Evolutionary conservation across 257 asterid genomes (phyloP), one percentile per base, ranked within the genome.

Genomic region (Salvia miltiorrhiza): DNA sequence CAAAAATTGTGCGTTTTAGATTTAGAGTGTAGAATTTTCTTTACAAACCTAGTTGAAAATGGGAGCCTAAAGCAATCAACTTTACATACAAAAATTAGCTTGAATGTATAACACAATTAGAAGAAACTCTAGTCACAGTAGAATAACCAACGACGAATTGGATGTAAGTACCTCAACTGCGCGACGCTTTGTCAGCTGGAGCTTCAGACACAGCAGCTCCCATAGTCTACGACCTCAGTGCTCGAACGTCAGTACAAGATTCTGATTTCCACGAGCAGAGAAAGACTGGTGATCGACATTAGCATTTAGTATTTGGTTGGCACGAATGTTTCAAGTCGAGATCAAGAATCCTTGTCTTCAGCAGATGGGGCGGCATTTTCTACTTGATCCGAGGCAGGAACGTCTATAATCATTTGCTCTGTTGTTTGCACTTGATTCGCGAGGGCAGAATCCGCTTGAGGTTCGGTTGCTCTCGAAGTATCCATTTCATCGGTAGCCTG

Each of bases 331-430:
- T 9, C 11, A 50, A 32, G n/a, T 58, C 47, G 21, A 7, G 65
- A 67, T 73, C 83, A 76, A 60, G 85, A 84, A 50, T 37, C 81
- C 63, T 67, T 63, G n/a, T 71, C 78, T 13, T 69, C 71, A 23
- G 52, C 70, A 24, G 71, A 40, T 20, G 78, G 67, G 52, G 45
- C 58, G 10, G 70, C 41, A 14, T 70, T 53, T n/a, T 63, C 69
- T 39, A 35, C 10, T 56, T 67, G 70, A 54, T 72, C 73, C 5
- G 78, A 33, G 52, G 65, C 75, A 26, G 81, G 79, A 5, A 67
- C 78, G 33, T 78, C 90, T 65, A 86, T 60, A 67, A 74, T 69
- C 80, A 75, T 82, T 63, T 69, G 79, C 24, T 79, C 84, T 19
- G 85, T 49, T 24, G 75, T 26, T 60, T 81, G 68, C 8, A 61